A percentile compares a stretch with the other conserved stretches of the same genome.
phyloP scores from a whole-genome alignment of 2,329 filamentous ascomycete species.

The Dactylellina sp. region DNA sequence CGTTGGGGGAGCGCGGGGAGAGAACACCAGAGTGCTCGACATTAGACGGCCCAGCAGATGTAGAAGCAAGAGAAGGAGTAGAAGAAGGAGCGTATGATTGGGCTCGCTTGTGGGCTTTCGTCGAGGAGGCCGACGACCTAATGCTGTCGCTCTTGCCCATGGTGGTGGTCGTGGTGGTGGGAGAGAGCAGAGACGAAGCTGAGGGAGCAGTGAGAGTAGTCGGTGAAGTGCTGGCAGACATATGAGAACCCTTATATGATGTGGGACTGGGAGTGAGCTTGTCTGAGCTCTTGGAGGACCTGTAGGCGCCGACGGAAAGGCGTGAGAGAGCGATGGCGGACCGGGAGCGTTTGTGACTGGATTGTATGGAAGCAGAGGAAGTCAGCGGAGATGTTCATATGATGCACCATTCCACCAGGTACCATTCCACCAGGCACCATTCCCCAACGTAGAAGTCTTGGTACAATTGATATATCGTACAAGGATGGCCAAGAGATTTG shows the following conservation, averaged over 20 bases:
- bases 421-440: neutral
- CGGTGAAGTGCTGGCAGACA: constrained; percentile 63
- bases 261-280: constrained; percentile 39
- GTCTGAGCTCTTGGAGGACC: constrained; percentile 46
- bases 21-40: neutral
- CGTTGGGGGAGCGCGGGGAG: constrained; percentile 12
- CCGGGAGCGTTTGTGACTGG: constrained; percentile 48
- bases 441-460: too few species aligned
- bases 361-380: neutral
- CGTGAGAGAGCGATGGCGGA: constrained; percentile 48
- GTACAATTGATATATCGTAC: too few species aligned
- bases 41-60: neutral
- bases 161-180: constrained; percentile 7
- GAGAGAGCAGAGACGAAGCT: constrained; percentile 58
- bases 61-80: constrained; percentile 29
- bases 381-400: constrained; percentile 42
- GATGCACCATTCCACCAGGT: constrained; percentile 3
- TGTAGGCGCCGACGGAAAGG: constrained; percentile 38
- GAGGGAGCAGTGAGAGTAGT: constrained; percentile 67
- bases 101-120: constrained; percentile 46
- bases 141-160: constrained; percentile 50
- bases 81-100: constrained; percentile 44
- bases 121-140: constrained; percentile 36
- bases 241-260: constrained; percentile 15
- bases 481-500: too few species aligned